Base-by-base conservation (phyloP, 1,139 yeast species). In the Insectozyma bohioensis region DNA sequence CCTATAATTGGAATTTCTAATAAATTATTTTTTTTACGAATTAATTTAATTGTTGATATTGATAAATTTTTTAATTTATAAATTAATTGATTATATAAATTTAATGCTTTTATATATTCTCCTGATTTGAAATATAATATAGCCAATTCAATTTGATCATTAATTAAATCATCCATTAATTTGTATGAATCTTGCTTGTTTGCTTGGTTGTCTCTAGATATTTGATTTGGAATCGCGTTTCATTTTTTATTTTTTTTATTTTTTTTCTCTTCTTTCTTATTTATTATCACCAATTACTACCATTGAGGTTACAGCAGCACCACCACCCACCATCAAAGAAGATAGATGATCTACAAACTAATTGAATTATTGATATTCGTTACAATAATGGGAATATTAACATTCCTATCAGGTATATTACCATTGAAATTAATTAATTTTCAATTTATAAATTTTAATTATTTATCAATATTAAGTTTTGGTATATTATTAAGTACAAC, bases 401-500 rank as follows among this genome's bases (percentile, higher is more conserved):
- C 72, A 2, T 61, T 55, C 31, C 48, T 48, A 1, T 61, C 63
- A 2, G 71, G 72, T 2, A 25, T 59, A 24, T 33, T 60, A 1
- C 71, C 73, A 1, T 38, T 61, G 20, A 51, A 47, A 28, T 21
- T 56, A 2, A 16, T 16, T 4, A 23, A 11, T 3, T 9, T 10
- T 7, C 15, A 12, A 4, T 7, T 11, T 11, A 9, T 26, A 3
- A 29, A 46, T 5, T 33, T 59, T 26, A 47, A 49, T 18, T 38
- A 36, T 28, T 49, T 41, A 12, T 72, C 85, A 2, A 56, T 72
- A 9, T 59, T 80, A 34, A 79, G 85, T 39, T 68, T 73, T 48
- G 92, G 92, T 0, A 61, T 83, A 16, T 63, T 83, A 30, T 61
- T 81, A 4, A 81, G 87, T 3, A 76, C 88, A 0, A 70, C 85